These are phyloP conservation scores for Trichoderma gracile DNA, from an alignment of 2,329 filamentous ascomycete species.

Conservation along the genomic window DNA sequence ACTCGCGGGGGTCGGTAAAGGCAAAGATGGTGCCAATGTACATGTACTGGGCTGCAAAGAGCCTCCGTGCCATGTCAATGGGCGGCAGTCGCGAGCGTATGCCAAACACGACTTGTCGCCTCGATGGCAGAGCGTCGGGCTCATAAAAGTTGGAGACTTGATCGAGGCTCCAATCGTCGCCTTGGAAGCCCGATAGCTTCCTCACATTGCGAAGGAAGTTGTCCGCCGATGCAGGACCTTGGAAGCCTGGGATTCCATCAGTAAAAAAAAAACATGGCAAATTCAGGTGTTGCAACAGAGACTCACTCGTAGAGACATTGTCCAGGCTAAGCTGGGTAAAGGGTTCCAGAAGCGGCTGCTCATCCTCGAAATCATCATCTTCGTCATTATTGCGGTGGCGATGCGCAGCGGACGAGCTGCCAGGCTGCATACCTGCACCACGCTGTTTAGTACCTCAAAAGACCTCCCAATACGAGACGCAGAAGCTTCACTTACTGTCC, in stretches of 20 bases:
- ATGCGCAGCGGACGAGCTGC: neutral
- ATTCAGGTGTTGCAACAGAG: no score
- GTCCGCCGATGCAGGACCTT: conserved; percentile 43
- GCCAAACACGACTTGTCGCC: conserved; percentile 31
- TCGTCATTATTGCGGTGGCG: conserved; percentile 29
- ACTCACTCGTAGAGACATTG: conserved; percentile 35
- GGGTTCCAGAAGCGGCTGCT: conserved; percentile 38
- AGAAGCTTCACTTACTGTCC: conserved; percentile 31
- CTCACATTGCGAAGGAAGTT: conserved; percentile 42
- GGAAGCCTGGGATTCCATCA: conserved; percentile 33
- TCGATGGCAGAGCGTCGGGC: conserved; percentile 38
- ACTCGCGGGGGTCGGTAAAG: conserved; percentile 47
- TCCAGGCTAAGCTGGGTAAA: conserved; percentile 41
- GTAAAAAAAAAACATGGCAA: no score
- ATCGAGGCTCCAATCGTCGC: conserved; percentile 38
- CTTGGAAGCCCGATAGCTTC: conserved; percentile 39
- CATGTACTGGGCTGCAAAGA: conserved; percentile 54
- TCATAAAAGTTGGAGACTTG: conserved; percentile 39
- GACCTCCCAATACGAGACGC: neutral
- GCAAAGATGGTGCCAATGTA: conserved; percentile 61
- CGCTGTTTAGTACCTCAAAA: neutral
- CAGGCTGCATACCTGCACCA: conserved; percentile 3
- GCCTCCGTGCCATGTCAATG: conserved; percentile 50
- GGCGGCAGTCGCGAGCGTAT: conserved; percentile 46
- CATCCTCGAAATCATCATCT: conserved; percentile 37